Percentiles rank a stretch among this genome's conserved stretches.
Evolutionary conservation across 768 basidiomycete species (phyloP).

Genomic region (Boletellus ananas): DNA sequence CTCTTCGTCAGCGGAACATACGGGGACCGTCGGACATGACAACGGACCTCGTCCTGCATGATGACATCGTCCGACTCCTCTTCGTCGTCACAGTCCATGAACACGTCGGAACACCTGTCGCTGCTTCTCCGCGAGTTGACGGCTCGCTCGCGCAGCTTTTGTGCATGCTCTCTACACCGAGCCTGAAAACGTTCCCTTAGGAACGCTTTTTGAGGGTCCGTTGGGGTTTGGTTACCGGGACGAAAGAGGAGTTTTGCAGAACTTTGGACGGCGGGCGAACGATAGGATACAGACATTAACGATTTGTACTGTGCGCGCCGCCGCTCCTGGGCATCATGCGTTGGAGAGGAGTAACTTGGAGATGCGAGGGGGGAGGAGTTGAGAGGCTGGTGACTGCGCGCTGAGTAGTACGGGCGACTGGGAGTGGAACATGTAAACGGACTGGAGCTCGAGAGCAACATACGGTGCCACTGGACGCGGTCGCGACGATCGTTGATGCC

Average conservation of each 20-base stretch:
- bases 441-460: slow-evolving; percentile 24
- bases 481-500: slow-evolving; percentile 8
- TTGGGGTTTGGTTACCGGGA: slow-evolving; percentile 19
- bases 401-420: slow-evolving; percentile 27
- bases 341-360: slow-evolving; percentile 43
- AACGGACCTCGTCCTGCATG: slow-evolving; percentile 57
- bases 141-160: slow-evolving; percentile 49
- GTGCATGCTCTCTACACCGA: slow-evolving; percentile 59
- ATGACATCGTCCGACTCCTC: slow-evolving; percentile 57
- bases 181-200: slow-evolving; percentile 59
- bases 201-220: slow-evolving; percentile 51
- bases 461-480: slow-evolving; percentile 1
- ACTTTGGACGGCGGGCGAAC: slow-evolving; percentile 7
- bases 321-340: slow-evolving; percentile 42
- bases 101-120: slow-evolving; percentile 45
- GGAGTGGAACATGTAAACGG: slow-evolving; percentile 39
- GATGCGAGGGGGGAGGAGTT: slow-evolving; percentile 55
- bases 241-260: slow-evolving; percentile 16
- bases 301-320: slow-evolving; percentile 57
- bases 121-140: slow-evolving; percentile 40
- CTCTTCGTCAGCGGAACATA: slow-evolving; percentile 6
- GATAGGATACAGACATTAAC: slow-evolving; percentile 24
- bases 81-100: slow-evolving; percentile 50
- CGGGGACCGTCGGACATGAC: too few relatives aligned
- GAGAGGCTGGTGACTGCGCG: slow-evolving; percentile 33